A percentile compares a stretch with the other conserved stretches of the same genome.
Evolutionary conservation across 2,329 filamentous ascomycete species (phyloP).

Genomic region (Diaporthe caulivora): DNA sequence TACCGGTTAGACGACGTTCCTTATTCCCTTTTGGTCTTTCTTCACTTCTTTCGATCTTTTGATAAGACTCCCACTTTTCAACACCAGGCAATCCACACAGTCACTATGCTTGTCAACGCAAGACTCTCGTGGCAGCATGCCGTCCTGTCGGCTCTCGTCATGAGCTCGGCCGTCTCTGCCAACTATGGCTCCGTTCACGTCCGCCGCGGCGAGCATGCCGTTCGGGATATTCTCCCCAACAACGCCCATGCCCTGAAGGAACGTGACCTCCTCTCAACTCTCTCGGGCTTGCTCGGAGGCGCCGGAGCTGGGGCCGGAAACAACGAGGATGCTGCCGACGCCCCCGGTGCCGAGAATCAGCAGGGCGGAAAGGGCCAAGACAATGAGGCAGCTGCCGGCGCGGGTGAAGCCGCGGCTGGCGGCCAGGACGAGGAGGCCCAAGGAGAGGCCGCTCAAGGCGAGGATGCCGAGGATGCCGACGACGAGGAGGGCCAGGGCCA

Average conservation of each 20-base stretch:
- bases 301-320: background rate
- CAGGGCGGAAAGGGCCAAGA: conserved; percentile 3
- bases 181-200: conserved; percentile 25
- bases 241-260: conserved; percentile 1
- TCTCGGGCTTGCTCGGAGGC: conserved; percentile 6
- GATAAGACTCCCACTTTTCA: conserved; percentile 5
- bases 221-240: background rate
- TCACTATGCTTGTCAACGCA: conserved; percentile 25
- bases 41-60: conserved; percentile 27
- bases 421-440: background rate
- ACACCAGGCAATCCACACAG: background rate
- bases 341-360: background rate
- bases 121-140: conserved; percentile 25
- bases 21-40: background rate
- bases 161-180: conserved; percentile 32
- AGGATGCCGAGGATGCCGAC: background rate
- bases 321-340: background rate
- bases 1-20: conserved; percentile 31
- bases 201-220: conserved; percentile 23
- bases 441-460: background rate
- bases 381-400: background rate
- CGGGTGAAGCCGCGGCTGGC: conserved; percentile 2
- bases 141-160: conserved; percentile 34
- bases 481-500: background rate
- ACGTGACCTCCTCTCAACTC: conserved; percentile 7